Evolutionary conservation across 192 early-diverging fungal genomes (phyloP).

Genomic region (Linnemannia schmuckeri): DNA sequence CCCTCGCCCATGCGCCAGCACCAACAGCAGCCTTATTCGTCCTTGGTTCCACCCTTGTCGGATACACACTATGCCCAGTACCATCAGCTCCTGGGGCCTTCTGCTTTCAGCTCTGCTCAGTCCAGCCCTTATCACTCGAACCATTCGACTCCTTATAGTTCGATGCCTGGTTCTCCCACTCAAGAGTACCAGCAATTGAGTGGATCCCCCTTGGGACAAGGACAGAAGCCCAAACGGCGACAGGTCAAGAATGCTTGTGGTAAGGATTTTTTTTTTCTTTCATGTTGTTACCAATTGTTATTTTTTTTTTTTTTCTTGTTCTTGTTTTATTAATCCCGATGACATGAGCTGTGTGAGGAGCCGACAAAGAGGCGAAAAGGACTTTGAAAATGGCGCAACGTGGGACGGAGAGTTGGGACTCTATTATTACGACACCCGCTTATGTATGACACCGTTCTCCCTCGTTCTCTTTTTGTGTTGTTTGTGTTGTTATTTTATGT

Average conservation of each 20-base stretch:
- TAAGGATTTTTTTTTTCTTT: slow-evolving; percentile 52
- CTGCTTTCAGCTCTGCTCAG: slow-evolving; percentile 42
- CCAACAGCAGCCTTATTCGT: slow-evolving; percentile 36
- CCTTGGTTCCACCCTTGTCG: slow-evolving; percentile 40
- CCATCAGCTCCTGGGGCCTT: slow-evolving; percentile 46
- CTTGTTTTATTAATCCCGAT: not conserved
- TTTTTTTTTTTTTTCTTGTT: slow-evolving; percentile 1
- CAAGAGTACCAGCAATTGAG: slow-evolving; percentile 36
- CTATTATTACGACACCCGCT: slow-evolving; percentile 9
- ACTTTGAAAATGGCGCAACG: slow-evolving; percentile 11
- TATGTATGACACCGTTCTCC: slow-evolving; percentile 4
- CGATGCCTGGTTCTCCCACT: slow-evolving; percentile 51
- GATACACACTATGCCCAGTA: slow-evolving; percentile 49
- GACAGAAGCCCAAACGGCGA: slow-evolving; percentile 68
- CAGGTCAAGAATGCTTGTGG: slow-evolving; percentile 95
- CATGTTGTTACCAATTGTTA: too few relatives aligned
- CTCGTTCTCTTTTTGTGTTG: not conserved
- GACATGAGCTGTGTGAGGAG: slow-evolving; percentile 9
- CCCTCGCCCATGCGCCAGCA: slow-evolving; percentile 53
- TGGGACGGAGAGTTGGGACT: slow-evolving; percentile 9
- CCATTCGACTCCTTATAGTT: slow-evolving; percentile 56
- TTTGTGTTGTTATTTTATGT: not conserved
- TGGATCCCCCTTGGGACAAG: slow-evolving; percentile 11
- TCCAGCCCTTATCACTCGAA: slow-evolving; percentile 54
- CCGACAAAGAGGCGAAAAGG: slow-evolving; percentile 10